phyloP scores from a whole-genome alignment of 1,139 yeast genomes.

The Blastobotrys illinoisensis region DNA sequence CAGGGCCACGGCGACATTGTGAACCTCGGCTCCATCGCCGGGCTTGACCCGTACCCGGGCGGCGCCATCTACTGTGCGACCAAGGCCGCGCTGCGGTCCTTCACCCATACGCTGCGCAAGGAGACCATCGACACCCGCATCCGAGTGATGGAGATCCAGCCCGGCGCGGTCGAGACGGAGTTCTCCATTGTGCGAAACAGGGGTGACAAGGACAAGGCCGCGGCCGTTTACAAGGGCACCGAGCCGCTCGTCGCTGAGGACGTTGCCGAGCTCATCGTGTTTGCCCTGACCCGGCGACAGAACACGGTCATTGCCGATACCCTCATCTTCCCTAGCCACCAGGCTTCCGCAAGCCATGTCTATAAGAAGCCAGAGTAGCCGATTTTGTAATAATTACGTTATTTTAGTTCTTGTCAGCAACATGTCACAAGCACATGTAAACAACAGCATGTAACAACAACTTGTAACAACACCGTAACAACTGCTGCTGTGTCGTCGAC shows the following conservation, averaged over 20 bases:
- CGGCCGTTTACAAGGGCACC: conserved; percentile 64
- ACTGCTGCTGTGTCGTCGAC: too few relatives aligned
- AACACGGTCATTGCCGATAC: conserved; percentile 78
- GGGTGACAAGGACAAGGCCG: conserved; percentile 66
- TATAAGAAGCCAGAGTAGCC: conserved; percentile 30
- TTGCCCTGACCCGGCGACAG: conserved; percentile 59
- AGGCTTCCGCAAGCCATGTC: conserved; percentile 66
- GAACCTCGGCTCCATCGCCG: conserved; percentile 83
- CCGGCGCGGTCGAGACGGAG: conserved; percentile 87
- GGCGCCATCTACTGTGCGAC: conserved; percentile 89
- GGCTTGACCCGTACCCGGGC: conserved; percentile 78
- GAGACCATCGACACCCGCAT: conserved; percentile 69
- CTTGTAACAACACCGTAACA: too few relatives aligned
- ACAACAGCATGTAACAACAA: too few relatives aligned
- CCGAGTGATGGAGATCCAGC: conserved; percentile 78
- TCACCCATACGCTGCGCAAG: conserved; percentile 69
- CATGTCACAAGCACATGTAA: too few relatives aligned
- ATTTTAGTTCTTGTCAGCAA: too few relatives aligned
- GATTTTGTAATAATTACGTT: too few relatives aligned
- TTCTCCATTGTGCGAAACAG: conserved; percentile 70
- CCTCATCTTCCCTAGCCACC: conserved; percentile 70
- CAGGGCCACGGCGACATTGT: conserved; percentile 70
- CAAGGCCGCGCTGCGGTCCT: conserved; percentile 74
- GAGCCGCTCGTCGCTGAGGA: conserved; percentile 73
- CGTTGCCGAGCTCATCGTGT: conserved; percentile 75